Conservation (phyloP, 306 rosid genomes). For the Alnus rubra region DNA sequence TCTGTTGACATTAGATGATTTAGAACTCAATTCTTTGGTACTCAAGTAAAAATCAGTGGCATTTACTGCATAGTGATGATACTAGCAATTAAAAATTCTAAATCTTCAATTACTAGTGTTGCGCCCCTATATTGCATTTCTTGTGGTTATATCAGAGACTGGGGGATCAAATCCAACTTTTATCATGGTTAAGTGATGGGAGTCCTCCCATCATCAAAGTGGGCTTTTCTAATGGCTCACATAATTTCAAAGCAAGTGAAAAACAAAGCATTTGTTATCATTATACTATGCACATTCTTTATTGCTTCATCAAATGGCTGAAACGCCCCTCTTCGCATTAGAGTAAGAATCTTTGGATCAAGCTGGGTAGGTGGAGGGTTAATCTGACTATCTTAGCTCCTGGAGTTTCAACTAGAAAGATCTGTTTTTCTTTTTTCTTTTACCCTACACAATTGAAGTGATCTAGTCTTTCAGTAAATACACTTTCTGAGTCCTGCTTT, state of each 20-base stretch:
- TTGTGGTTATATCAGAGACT: background rate
- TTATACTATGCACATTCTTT: background rate
- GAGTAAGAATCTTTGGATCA: background rate
- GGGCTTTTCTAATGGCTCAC: background rate
- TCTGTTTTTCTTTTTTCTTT: background rate
- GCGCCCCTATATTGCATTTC: too few relatives aligned
- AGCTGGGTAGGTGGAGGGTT: background rate
- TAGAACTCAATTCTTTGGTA: background rate
- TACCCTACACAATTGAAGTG: background rate
- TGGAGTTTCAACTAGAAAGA: background rate
- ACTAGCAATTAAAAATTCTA: too few relatives aligned
- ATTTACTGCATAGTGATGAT: too few relatives aligned
- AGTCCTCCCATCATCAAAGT: background rate
- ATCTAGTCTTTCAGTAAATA: background rate
- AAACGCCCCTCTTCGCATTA: background rate
- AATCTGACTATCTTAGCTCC: background rate
- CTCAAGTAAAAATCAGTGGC: background rate
- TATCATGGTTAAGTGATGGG: background rate
- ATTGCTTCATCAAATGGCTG: background rate
- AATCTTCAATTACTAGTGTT: too few relatives aligned
- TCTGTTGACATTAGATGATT: background rate
- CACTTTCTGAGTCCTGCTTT: constrained; percentile 15
- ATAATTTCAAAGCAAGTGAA: background rate
- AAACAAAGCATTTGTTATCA: background rate
- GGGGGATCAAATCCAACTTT: background rate